Conservation (phyloP, 805 yeast species). For the Diddensiella caesifluorescens region DNA sequence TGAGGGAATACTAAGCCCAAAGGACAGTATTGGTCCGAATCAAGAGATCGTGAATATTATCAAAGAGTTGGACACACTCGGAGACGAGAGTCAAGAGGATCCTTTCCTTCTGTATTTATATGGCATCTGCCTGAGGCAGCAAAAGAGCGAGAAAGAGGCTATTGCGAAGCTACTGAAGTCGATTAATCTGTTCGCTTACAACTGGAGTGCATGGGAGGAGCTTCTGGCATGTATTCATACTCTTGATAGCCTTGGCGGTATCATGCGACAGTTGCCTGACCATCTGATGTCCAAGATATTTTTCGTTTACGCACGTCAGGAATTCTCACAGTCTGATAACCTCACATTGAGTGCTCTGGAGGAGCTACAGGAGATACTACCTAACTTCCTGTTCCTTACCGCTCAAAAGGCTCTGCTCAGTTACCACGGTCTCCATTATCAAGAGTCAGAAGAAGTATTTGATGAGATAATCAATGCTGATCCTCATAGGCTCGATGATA, state of each 20-base stretch:
- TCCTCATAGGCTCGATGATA: conserved; percentile 82
- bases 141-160: conserved; percentile 57
- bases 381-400: conserved; percentile 65
- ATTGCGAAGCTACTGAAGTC: conserved; percentile 57
- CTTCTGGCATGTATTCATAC: conserved; percentile 55
- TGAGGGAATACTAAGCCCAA: conserved; percentile 52
- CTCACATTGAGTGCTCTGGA: conserved; percentile 43
- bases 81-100: conserved; percentile 28
- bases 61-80: conserved; percentile 38
- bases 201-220: conserved; percentile 94
- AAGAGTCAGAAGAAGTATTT: conserved; percentile 70
- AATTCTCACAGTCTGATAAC: conserved; percentile 64
- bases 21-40: conserved; percentile 29
- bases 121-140: conserved; percentile 62
- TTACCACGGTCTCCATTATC: conserved; percentile 81
- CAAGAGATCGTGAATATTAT: conserved; percentile 32
- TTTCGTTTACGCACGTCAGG: conserved; percentile 64
- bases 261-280: conserved; percentile 14
- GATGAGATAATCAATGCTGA: conserved; percentile 68
- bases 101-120: conserved; percentile 67
- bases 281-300: conserved; percentile 49
- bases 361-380: conserved; percentile 51
- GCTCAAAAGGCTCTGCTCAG: conserved; percentile 78
- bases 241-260: conserved; percentile 48
- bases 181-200: conserved; percentile 64